These are phyloP conservation scores for Cutaneotrichosporon sp. DNA, from an alignment of 1,284 basidiomycete genomes.

Conservation along the genomic window DNA sequence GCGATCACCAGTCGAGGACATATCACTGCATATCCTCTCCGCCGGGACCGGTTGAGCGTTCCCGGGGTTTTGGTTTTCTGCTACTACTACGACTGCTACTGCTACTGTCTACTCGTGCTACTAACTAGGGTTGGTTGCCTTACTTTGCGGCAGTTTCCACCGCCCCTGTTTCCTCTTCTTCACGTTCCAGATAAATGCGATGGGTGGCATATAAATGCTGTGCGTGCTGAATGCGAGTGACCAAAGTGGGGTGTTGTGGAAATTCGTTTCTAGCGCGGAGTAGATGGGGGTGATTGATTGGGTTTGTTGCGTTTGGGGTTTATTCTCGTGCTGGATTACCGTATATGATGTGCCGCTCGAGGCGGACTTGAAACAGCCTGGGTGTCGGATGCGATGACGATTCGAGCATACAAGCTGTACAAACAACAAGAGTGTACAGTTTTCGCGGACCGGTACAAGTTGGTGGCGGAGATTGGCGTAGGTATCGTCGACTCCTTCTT, in stretches of 20 bases:
- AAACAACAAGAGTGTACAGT: conserved; percentile 13
- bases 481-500: neutral
- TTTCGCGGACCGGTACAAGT: neutral
- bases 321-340: too few species aligned
- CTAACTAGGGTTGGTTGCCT: conserved; percentile 1
- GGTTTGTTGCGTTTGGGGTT: neutral
- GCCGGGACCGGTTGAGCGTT: conserved; percentile 11
- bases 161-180: neutral
- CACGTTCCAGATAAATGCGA: neutral
- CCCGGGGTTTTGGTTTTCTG: conserved; percentile 6
- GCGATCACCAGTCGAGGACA: conserved; percentile 4
- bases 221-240: conserved; percentile 2
- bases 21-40: conserved; percentile 12
- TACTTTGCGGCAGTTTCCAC: neutral
- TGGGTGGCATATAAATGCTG: conserved; percentile 2
- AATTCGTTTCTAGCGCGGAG: too few species aligned
- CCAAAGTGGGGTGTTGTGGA: neutral
- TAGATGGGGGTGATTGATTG: conserved; percentile 1
- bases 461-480: neutral
- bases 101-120: neutral
- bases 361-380: too few species aligned
- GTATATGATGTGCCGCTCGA: too few species aligned
- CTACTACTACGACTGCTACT: neutral
- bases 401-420: conserved; percentile 8
- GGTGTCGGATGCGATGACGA: neutral